Percentiles rank a stretch among this genome's conserved stretches.
Conservation (phyloP, 1,139 yeast species). For the Scheffersomyces illinoinensis region DNA sequence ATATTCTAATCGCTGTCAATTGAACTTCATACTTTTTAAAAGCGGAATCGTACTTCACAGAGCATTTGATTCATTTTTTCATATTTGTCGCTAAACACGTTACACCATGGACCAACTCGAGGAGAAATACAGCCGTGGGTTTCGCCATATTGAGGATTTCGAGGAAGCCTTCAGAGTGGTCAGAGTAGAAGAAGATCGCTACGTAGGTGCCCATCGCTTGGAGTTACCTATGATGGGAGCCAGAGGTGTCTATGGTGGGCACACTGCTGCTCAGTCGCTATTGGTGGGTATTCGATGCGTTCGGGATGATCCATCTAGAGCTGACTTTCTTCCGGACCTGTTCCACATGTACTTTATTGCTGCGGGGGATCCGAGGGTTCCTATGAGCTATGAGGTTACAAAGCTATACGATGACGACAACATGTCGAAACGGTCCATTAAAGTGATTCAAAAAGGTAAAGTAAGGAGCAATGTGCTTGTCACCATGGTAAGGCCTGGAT, state of each 20-base stretch:
- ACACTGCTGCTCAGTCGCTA: conserved; percentile 70
- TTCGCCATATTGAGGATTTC: conserved; percentile 18
- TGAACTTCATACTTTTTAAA: not conserved
- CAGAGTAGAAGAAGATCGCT: conserved; percentile 29
- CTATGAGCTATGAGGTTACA: conserved; percentile 60
- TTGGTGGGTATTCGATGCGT: conserved; percentile 58
- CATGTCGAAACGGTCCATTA: conserved; percentile 27
- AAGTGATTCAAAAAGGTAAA: conserved; percentile 31
- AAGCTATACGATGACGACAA: conserved; percentile 41
- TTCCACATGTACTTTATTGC: conserved; percentile 44
- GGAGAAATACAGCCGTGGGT: too few relatives aligned
- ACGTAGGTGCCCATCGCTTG: conserved; percentile 40
- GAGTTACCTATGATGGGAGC: conserved; percentile 50
- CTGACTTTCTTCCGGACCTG: conserved; percentile 34
- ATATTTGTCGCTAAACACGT: not conserved
- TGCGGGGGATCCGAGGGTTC: conserved; percentile 49
- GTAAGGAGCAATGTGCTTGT: conserved; percentile 32
- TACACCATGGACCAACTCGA: not conserved
- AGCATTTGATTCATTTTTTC: not conserved
- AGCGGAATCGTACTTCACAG: not conserved
- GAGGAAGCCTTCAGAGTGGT: conserved; percentile 43
- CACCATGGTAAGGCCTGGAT: conserved; percentile 19
- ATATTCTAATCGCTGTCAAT: too few relatives aligned
- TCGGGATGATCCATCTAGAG: conserved; percentile 13
- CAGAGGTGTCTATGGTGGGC: conserved; percentile 80